phyloP scores from a whole-genome alignment of 768 basidiomycete species.

The Pilatotrama ljubarskyi region DNA sequence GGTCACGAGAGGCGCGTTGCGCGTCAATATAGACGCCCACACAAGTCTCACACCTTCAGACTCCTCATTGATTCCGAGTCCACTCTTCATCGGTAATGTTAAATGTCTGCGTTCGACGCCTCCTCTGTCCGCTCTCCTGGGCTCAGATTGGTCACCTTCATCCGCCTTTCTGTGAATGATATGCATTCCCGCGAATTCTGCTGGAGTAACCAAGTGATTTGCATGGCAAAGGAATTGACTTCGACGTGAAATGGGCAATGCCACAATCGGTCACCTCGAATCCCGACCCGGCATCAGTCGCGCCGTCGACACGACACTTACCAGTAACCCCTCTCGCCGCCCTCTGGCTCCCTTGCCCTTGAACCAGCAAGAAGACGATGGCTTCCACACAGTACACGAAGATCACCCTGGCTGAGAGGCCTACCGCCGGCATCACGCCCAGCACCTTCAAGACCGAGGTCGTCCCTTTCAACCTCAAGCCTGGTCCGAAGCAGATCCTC shows the following conservation, averaged over 20 bases:
- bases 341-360: neutral
- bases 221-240: neutral
- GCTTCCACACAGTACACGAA: conserved; percentile 46
- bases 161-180: no score
- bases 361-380: neutral
- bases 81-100: no score
- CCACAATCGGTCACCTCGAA: neutral
- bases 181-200: no score
- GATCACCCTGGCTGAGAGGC: conserved; percentile 77
- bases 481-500: conserved; percentile 55
- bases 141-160: no score
- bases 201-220: no score
- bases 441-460: conserved; percentile 71
- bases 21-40: neutral
- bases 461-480: conserved; percentile 52
- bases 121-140: no score
- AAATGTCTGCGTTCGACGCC: no score
- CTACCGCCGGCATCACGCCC: conserved; percentile 63
- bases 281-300: conserved; percentile 6
- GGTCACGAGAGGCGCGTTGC: conserved; percentile 4
- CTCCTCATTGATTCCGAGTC: neutral
- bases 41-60: no score
- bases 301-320: neutral
- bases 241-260: no score
- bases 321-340: neutral